Percentiles rank a stretch among this genome's conserved stretches.
Evolutionary conservation across 2,329 filamentous ascomycete species (phyloP).

Genomic region (Lachnellula willkommii): DNA sequence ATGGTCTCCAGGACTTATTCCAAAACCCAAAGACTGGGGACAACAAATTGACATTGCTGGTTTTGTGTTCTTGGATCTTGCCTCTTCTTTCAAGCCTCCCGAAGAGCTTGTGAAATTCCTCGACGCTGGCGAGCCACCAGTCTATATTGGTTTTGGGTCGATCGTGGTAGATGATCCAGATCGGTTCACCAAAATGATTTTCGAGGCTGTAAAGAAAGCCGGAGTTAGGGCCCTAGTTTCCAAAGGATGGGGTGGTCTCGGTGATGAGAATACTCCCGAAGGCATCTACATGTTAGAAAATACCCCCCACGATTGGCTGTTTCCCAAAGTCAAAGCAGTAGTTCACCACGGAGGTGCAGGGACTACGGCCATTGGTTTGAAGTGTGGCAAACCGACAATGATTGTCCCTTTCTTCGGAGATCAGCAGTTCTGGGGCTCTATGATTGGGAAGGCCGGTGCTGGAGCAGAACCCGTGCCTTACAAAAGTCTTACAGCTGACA

Average conservation of each 20-base stretch:
- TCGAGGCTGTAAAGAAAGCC: slow-evolving; percentile 58
- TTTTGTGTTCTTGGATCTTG: slow-evolving; percentile 71
- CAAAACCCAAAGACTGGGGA: slow-evolving; percentile 65
- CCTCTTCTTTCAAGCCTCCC: slow-evolving; percentile 55
- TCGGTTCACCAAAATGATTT: slow-evolving; percentile 64
- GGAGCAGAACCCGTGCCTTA: slow-evolving; percentile 64
- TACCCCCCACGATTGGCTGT: slow-evolving; percentile 72
- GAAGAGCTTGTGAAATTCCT: slow-evolving; percentile 52
- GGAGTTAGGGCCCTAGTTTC: slow-evolving; percentile 68
- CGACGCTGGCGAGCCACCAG: slow-evolving; percentile 49
- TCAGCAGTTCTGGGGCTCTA: slow-evolving; percentile 71
- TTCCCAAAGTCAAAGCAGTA: slow-evolving; percentile 59
- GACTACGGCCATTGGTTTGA: slow-evolving; percentile 68
- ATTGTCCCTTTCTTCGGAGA: slow-evolving; percentile 77
- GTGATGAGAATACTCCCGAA: slow-evolving; percentile 53
- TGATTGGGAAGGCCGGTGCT: slow-evolving; percentile 58
- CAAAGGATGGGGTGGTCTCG: slow-evolving; percentile 71
- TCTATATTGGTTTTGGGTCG: slow-evolving; percentile 73
- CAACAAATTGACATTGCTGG: slow-evolving; percentile 67
- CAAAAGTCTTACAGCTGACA: slow-evolving; percentile 59
- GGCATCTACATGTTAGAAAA: slow-evolving; percentile 69
- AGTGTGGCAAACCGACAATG: slow-evolving; percentile 67
- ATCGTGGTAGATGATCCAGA: slow-evolving; percentile 71
- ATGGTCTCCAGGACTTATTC: slow-evolving; percentile 61
- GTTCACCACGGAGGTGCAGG: slow-evolving; percentile 76